Base-by-base conservation (phyloP, 441 rosid species). In the Mallotus repandus region DNA sequence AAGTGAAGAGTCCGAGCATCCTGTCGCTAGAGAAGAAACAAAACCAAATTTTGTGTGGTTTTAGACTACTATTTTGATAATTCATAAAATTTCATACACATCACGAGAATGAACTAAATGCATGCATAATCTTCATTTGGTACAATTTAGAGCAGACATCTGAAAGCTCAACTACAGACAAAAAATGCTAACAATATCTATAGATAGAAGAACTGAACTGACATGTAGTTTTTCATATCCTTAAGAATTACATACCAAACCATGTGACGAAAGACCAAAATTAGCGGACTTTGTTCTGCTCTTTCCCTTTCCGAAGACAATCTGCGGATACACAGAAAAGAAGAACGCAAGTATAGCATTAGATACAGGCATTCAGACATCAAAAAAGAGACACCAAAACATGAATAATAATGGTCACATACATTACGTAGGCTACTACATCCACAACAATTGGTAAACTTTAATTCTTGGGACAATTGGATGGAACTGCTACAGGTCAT, bases 1-100 rank as follows among this genome's bases (percentile, higher is more conserved):
- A 87, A 80, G 70, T 85, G 88, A 63, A 88, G 81, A 82, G 89
- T 85, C 94, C 85, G 85, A 73, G 81, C 81, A 83, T 87, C 91
- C 79, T 77, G 90, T 63, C 86, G 85, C 95, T 91, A 80, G 71
- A 73, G 68, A 74, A 66, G 58, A 22, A 78, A 75, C n/a, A 80
- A 48, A 68, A 8, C 56, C 46, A 74, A 77, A 69, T 38, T 70
- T 18, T 35, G 60, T 29, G 3, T 66, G 50, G 59, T 38, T 43
- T 45, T 14, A 59, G 52, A 67, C 7, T 29, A 63, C 19, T 19
- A 13, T 3, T 50, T 4, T 18, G 60, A 41, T 25, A 45, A 64
- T 62, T 63, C 11, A 63, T 75, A 55, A 66, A 21, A 4, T 19
- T 35, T 32, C 10, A 71, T 15, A 16, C 54, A 22, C 21, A 54